phyloP scores from a whole-genome alignment of 2,329 filamentous ascomycete species.

The Didymella arachidicola region DNA sequence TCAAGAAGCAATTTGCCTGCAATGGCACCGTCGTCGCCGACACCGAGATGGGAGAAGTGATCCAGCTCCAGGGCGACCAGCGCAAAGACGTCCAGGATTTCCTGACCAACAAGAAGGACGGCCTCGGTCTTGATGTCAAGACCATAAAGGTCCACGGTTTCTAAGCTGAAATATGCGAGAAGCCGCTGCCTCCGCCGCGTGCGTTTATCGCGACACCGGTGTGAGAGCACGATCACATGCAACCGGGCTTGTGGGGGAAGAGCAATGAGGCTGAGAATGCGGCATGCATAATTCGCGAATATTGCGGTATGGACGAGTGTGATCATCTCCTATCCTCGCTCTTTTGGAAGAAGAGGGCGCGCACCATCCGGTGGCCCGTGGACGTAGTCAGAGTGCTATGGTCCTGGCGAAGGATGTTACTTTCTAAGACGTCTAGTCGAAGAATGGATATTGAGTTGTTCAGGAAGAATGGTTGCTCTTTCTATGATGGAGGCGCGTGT shows the following conservation, averaged over 20 bases:
- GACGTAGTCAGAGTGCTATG: not conserved
- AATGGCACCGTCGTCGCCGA: conserved; percentile 99
- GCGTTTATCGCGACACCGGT: not conserved
- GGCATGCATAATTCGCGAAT: not conserved
- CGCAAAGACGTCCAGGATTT: conserved; percentile 99
- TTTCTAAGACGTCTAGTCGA: not conserved
- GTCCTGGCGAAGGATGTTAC: not conserved
- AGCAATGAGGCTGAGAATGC: conserved; percentile 3
- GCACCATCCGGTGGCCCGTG: not conserved
- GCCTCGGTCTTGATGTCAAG: conserved; percentile 92
- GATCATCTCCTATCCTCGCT: conserved; percentile 15
- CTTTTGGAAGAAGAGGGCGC: conserved; percentile 9
- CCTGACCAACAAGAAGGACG: conserved; percentile 93
- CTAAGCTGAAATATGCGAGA: conserved; percentile 26
- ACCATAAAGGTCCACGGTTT: conserved; percentile 81
- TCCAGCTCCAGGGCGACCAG: conserved; percentile 99
- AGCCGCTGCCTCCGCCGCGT: conserved; percentile 12
- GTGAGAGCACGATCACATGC: conserved; percentile 7
- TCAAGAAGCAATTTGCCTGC: conserved; percentile 99
- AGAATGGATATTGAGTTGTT: not conserved
- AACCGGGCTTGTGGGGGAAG: not conserved
- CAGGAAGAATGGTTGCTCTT: not conserved
- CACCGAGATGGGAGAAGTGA: conserved; percentile 97
- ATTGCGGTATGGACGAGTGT: conserved; percentile 1
- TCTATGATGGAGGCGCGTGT: not conserved